Evolutionary conservation across 768 basidiomycete genomes (phyloP).

Genomic region (Boletus reticulatus): DNA sequence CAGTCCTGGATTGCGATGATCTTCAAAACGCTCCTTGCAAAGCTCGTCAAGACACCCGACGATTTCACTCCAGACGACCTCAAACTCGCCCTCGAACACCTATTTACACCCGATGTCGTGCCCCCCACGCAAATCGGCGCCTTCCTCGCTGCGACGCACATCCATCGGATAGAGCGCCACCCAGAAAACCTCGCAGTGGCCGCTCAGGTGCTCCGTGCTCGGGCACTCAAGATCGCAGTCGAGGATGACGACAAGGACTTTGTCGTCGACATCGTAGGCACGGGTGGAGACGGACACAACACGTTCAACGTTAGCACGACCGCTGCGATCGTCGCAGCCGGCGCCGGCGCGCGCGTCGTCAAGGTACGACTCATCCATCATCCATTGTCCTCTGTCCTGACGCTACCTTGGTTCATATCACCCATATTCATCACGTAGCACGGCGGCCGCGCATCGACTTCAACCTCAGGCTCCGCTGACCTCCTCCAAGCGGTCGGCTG

Average conservation of each 20-base stretch:
- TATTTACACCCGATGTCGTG: slow-evolving; percentile 63
- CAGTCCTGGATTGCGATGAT: slow-evolving; percentile 14
- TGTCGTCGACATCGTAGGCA: slow-evolving; percentile 44
- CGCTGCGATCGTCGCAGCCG: slow-evolving; percentile 91
- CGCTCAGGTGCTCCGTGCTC: slow-evolving; percentile 49
- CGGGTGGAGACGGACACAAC: slow-evolving; percentile 88
- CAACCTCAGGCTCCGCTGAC: slow-evolving; percentile 88
- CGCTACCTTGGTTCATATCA: too few relatives aligned
- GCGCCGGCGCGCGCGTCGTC: slow-evolving; percentile 54
- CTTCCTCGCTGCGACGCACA: slow-evolving; percentile 83
- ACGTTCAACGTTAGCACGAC: slow-evolving; percentile 97
- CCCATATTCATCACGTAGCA: slow-evolving; percentile 50
- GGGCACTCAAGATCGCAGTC: background rate
- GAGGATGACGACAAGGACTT: background rate
- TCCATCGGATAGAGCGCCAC: slow-evolving; percentile 72
- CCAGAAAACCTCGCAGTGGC: slow-evolving; percentile 79
- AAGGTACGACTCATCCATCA: background rate
- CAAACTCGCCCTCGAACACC: slow-evolving; percentile 65
- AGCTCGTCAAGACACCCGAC: slow-evolving; percentile 78
- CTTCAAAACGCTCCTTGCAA: slow-evolving; percentile 80
- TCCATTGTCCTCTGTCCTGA: too few relatives aligned
- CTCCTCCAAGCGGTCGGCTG: slow-evolving; percentile 84
- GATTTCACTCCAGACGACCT: slow-evolving; percentile 80
- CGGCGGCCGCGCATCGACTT: slow-evolving; percentile 88
- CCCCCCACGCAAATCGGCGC: slow-evolving; percentile 81